Percentiles rank a stretch among this genome's conserved stretches.
Conservation (phyloP, 192 early-diverging fungal species). For the Ambispora gerdemannii region DNA sequence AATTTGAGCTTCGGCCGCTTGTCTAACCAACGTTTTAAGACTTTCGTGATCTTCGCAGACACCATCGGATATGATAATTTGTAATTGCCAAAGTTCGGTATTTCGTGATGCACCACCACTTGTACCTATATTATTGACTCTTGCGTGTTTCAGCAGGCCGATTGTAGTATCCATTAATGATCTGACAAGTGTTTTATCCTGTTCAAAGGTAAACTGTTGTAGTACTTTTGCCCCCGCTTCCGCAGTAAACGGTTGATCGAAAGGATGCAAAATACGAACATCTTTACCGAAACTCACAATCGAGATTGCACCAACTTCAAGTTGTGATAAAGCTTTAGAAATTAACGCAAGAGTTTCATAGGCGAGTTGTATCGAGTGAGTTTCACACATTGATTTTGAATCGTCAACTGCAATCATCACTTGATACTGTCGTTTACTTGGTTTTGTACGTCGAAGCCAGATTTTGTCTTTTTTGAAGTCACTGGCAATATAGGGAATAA, state of each 20-base stretch:
- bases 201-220: constrained; percentile 86
- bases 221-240: constrained; percentile 90
- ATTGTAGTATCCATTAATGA: constrained; percentile 84
- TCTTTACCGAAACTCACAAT: constrained; percentile 90
- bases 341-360: constrained; percentile 93
- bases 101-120: constrained; percentile 38
- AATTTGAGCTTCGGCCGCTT: constrained; percentile 79
- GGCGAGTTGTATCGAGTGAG: constrained; percentile 82
- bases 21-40: constrained; percentile 77
- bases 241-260: constrained; percentile 85
- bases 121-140: constrained; percentile 35
- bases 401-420: constrained; percentile 98
- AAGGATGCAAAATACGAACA: constrained; percentile 87
- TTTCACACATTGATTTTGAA: constrained; percentile 95
- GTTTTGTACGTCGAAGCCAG: constrained; percentile 96
- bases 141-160: constrained; percentile 72
- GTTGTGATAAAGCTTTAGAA: constrained; percentile 85
- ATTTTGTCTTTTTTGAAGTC: constrained; percentile 99
- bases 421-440: constrained; percentile 95
- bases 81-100: constrained; percentile 91
- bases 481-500: constrained; percentile 98
- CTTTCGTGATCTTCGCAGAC: constrained; percentile 92
- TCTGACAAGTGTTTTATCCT: constrained; percentile 84
- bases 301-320: constrained; percentile 91
- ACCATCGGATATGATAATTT: constrained; percentile 95